Base-by-base conservation (phyloP, 495 filamentous ascomycete genomes). In the Durotheca rogersii region DNA sequence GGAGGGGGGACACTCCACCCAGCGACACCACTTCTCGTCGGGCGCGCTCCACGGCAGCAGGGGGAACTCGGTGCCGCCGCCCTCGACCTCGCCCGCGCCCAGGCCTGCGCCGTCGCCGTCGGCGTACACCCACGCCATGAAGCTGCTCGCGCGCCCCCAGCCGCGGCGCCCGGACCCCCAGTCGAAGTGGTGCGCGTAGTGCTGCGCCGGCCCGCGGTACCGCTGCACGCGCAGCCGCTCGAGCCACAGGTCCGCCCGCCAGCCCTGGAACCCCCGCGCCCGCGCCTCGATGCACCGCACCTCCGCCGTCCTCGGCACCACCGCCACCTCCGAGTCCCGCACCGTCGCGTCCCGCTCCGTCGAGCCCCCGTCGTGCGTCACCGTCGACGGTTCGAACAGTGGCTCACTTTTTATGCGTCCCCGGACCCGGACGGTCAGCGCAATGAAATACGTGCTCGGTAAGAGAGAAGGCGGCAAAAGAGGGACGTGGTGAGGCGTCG, bases 301-400 rank as follows among this genome's bases (percentile, higher is more conserved):
- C 0, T 21, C 33, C 7, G 62, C 60, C 6, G 68, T 71, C 6
- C 73, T 70, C 7, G 72, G 71, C 25, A 76, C 41, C 20, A 76
- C 12, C n/a, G 73, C 73, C 7, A 76, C 73, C 25, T 75, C 70
- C 1, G 73, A 76, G 62, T 76, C 72, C 17, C 73, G 68, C 32
- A 75, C 49, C 18, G 62, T 53, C 14, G 56, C 41, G 31, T 69
- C 61, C n/a, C 57, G 67, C 3, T 63, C 55, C 20, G 60, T 54
- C 4, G 64, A 58, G 4, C 54, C 45, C 29, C 65, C 71, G 45
- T 74, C 62, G 51, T 70, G 53, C 3, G 73, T 76, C 25, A 73
- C 53, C 6, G 72, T 75, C 0, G 72, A 69, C 0, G 72, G 70
- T 39, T 68, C 62, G 25, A 69, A 76, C 18, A 74, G 40, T 4